These are phyloP conservation scores for Solanum ossicruentum DNA, from an alignment of 257 asterid species.

Conservation along the genomic window DNA sequence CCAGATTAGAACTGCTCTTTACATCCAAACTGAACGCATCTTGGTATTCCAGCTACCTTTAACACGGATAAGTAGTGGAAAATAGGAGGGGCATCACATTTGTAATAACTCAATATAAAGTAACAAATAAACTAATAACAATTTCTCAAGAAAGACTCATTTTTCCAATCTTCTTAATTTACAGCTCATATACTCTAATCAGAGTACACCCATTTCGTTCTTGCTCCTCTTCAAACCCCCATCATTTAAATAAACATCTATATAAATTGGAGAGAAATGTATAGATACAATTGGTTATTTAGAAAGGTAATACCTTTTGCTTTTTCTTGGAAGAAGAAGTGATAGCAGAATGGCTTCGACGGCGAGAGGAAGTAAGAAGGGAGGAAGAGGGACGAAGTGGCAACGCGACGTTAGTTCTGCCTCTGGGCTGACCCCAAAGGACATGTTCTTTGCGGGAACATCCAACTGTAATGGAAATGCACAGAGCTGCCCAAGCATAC, in stretches of 20 bases:
- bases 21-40: background rate
- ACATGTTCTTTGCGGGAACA: slow-evolving; percentile 10
- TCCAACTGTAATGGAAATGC: slow-evolving; percentile 19
- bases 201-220: background rate
- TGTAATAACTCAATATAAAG: background rate
- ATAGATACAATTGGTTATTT: background rate
- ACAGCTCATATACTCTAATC: background rate
- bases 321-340: slow-evolving; percentile 30
- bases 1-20: background rate
- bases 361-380: slow-evolving; percentile 40
- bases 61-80: background rate
- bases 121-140: background rate
- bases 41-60: background rate
- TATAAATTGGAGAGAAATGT: background rate
- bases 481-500: slow-evolving; percentile 27
- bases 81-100: background rate
- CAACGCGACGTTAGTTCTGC: slow-evolving; percentile 5
- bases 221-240: background rate
- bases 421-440: slow-evolving; percentile 10
- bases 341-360: slow-evolving; percentile 29
- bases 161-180: background rate
- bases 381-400: slow-evolving; percentile 20
- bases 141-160: background rate
- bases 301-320: slow-evolving; percentile 22
- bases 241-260: background rate